Evolutionary conservation across 73 alveolate species (phyloP).

Genomic region (Halteria grandinella): DNA sequence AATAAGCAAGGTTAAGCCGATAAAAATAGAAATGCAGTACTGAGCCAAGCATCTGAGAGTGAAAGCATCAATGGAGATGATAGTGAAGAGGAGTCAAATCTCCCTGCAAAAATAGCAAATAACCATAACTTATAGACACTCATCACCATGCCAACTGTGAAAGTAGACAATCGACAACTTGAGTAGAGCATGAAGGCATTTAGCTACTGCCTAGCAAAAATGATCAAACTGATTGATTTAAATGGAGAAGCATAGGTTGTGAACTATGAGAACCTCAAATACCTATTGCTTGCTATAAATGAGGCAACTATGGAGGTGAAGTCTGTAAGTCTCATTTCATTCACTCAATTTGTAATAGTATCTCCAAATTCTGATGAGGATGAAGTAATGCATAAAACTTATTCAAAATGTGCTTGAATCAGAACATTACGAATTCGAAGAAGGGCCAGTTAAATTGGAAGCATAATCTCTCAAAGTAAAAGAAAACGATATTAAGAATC

Average conservation of each 20-base stretch:
- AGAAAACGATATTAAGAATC: constrained; percentile 46
- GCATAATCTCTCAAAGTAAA: constrained; percentile 18
- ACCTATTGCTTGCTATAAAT: no score
- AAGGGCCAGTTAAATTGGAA: no score
- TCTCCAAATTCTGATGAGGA: constrained; percentile 21
- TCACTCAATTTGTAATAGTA: neutral
- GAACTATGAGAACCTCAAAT: no score
- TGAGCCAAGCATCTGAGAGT: constrained; percentile 26
- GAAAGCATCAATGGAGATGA: constrained; percentile 24
- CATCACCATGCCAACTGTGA: no score
- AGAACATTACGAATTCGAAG: constrained; percentile 56
- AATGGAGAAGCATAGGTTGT: no score
- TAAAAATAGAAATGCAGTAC: neutral
- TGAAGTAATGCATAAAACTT: constrained; percentile 30
- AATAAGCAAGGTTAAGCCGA: constrained; percentile 40
- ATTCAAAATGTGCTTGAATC: constrained; percentile 19
- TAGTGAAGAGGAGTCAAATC: constrained; percentile 44
- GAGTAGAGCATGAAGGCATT: no score
- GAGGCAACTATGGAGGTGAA: no score
- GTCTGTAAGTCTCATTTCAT: constrained; percentile 15
- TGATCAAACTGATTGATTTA: no score
- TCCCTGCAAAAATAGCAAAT: constrained; percentile 56
- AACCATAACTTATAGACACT: no score
- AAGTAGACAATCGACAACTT: no score
- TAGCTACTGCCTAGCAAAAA: no score